These are phyloP conservation scores for Solanum hybrid DNA, from an alignment of 305 asterid genomes.

Conservation along the genomic window DNA sequence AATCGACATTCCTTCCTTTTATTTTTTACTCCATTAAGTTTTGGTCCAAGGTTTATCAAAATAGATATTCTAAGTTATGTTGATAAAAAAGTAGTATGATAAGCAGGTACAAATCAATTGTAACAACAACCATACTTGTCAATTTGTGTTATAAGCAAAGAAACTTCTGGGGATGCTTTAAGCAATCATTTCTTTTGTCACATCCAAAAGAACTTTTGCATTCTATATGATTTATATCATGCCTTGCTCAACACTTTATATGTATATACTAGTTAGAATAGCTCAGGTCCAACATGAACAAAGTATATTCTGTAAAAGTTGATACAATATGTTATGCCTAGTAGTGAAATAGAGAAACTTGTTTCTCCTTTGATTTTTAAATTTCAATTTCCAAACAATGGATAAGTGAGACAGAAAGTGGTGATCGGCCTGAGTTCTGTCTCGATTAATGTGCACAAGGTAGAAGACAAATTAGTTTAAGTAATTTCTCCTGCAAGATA, in stretches of 20 bases:
- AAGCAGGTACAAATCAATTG: neutral
- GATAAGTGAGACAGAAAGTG: neutral
- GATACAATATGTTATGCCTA: neutral
- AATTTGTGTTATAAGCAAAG: conserved; percentile 74
- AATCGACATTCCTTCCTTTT: neutral
- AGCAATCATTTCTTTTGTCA: conserved; percentile 75
- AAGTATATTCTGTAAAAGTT: neutral
- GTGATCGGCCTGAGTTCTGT: neutral
- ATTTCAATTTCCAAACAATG: neutral
- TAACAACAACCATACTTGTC: conserved; percentile 53
- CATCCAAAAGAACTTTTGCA: conserved; percentile 85
- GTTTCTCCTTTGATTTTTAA: neutral
- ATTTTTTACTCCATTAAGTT: neutral
- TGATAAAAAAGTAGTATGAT: neutral
- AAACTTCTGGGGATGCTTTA: neutral
- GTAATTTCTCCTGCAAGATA: no score
- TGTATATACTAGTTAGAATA: conserved; percentile 22
- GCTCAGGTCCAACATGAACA: neutral
- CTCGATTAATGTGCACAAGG: neutral
- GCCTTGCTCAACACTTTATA: conserved; percentile 90
- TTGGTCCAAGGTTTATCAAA: neutral
- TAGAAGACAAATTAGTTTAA: neutral
- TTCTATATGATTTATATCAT: conserved; percentile 77
- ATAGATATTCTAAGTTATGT: neutral
- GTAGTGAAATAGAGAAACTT: neutral